These are phyloP conservation scores for Taxawa tesnikishii DNA, from an alignment of 2,329 filamentous ascomycete genomes.

Conservation along the genomic window DNA sequence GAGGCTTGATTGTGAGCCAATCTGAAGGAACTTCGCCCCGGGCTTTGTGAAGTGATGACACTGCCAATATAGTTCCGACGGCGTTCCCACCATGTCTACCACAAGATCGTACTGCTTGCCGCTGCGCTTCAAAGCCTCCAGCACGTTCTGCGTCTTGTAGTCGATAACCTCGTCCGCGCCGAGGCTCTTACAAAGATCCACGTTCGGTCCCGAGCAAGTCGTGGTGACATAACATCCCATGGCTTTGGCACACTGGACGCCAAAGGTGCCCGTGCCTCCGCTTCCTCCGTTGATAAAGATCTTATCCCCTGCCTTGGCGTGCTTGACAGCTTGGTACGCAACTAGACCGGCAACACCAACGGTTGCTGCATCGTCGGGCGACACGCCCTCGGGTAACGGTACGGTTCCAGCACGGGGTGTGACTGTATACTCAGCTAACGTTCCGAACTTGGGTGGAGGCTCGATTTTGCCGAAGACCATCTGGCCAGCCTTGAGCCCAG, in stretches of 20 bases:
- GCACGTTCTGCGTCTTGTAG: slow-evolving; percentile 40
- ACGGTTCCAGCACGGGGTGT: slow-evolving; percentile 10
- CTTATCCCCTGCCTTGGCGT: slow-evolving; percentile 31
- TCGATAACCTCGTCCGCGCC: slow-evolving; percentile 55
- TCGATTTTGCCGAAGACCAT: slow-evolving; percentile 26
- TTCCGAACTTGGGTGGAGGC: slow-evolving; percentile 19
- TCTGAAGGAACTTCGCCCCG: slow-evolving; percentile 39
- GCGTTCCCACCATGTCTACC: slow-evolving; percentile 46
- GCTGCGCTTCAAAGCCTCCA: slow-evolving; percentile 31
- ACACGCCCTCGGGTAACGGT: slow-evolving; percentile 22
- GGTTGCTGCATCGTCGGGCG: slow-evolving; percentile 22
- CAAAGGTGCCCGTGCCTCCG: slow-evolving; percentile 48
- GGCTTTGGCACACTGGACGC: slow-evolving; percentile 51
- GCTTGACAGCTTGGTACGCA: slow-evolving; percentile 24
- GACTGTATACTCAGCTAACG: slow-evolving; percentile 24
- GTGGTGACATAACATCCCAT: slow-evolving; percentile 47
- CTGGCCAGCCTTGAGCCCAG: slow-evolving; percentile 21
- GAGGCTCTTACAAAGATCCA: slow-evolving; percentile 42
- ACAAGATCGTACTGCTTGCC: slow-evolving; percentile 38
- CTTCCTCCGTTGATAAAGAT: slow-evolving; percentile 55
- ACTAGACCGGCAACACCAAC: slow-evolving; percentile 26
- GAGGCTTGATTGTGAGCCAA: slow-evolving; percentile 28
- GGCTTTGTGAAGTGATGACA: slow-evolving; percentile 39
- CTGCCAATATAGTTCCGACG: slow-evolving; percentile 39
- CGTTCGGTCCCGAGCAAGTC: slow-evolving; percentile 46